Evolutionary conservation across 306 rosid species (phyloP), one percentile per base, ranked within the genome.

Genomic region (Purshia tridentata): DNA sequence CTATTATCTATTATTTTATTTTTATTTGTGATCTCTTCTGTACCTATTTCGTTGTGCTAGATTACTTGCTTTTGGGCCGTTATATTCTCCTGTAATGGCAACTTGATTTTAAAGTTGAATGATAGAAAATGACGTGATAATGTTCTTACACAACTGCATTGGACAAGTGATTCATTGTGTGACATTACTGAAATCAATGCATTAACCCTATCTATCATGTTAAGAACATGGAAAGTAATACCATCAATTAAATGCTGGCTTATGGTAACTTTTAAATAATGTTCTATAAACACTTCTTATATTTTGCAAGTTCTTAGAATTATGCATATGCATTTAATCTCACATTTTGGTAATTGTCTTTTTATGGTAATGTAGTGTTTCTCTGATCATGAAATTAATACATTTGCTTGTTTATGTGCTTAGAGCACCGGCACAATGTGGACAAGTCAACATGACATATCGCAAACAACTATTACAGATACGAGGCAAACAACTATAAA

Each of bases 311-410:
- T 37, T 55, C 13, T 70, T 70, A 42, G 64, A 54, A 8, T 57
- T 57, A 41, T 1, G 5, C 4, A 4, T 44, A 44, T 16, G 40
- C 23, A 8, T 40, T 14, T 22, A 23, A 55, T 20, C 65, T 9
- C 22, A 41, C 6, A 8, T 6, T 55, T 55, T 54, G 23, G 75
- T 55, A 55, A 42, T 22, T 6, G 9, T 48, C 44, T 70, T 35
- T 70, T 55, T 56, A 12, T 70, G 65, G 54, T 40, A 54, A 39
- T 19, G 18, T 13, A 53, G 22, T 47, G 70, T 19, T 44, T 65
- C 40, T 14, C 20, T 45, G 53, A 44, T 14, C 47, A 15, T 48
- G 71, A 9, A 62, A 23, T 53, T 39, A 18, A 37, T 16, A 51
- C 23, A n/a, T 52, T 14, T 53, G 9, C 57, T 18, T 58, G 39